Conservation (phyloP, 805 yeast species). For the Wilhelminamyces savonicus region DNA sequence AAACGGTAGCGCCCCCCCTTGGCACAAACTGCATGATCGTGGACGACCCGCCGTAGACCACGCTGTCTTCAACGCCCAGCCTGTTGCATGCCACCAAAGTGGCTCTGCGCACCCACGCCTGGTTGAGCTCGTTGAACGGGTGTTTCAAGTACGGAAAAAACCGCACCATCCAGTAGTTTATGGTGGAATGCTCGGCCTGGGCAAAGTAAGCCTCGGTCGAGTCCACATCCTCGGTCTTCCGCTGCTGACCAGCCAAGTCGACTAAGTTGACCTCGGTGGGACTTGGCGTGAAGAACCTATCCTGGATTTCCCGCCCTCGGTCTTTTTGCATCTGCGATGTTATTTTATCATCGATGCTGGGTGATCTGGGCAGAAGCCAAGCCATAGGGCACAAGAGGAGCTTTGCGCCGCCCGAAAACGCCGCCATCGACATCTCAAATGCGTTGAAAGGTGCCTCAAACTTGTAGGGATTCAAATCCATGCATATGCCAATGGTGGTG, state of each 20-base stretch:
- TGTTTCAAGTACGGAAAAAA: conserved; percentile 55
- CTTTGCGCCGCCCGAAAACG: conserved; percentile 41
- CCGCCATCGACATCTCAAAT: conserved; percentile 63
- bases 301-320: background rate
- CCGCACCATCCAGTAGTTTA: conserved; percentile 72
- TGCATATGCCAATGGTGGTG: conserved; percentile 78
- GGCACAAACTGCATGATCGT: conserved; percentile 51
- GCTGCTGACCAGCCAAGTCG: no score
- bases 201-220: no score
- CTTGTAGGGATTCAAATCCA: conserved; percentile 87
- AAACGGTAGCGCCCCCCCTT: conserved; percentile 20
- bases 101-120: no score
- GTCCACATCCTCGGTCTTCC: no score
- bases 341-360: conserved; percentile 19
- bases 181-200: conserved; percentile 41
- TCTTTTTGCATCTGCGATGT: no score
- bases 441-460: conserved; percentile 72
- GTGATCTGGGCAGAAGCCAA: conserved; percentile 62
- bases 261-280: no score
- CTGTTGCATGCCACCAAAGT: conserved; percentile 60
- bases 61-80: conserved; percentile 67
- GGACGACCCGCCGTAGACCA: conserved; percentile 63
- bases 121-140: conserved; percentile 10
- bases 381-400: conserved; percentile 79
- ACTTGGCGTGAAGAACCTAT: no score